These are phyloP conservation scores for Penicillium antarcticum DNA, from an alignment of 495 filamentous ascomycete species.

Conservation along the genomic window DNA sequence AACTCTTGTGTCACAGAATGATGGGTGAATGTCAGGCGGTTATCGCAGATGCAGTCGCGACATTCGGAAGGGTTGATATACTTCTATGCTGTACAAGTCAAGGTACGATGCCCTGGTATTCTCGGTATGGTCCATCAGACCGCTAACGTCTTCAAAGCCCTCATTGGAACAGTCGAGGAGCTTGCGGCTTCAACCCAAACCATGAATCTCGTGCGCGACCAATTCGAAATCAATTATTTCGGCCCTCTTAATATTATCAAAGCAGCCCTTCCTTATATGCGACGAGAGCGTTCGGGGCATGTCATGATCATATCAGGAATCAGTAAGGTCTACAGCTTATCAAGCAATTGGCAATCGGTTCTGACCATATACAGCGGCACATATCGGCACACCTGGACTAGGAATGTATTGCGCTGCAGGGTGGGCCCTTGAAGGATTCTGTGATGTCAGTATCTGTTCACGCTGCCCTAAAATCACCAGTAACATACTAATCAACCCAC, in stretches of 20 bases:
- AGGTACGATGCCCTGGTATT: constrained; percentile 43
- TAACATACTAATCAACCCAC: constrained; percentile 11
- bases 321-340: constrained; percentile 42
- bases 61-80: constrained; percentile 86
- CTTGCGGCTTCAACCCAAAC: constrained; percentile 69
- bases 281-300: constrained; percentile 76
- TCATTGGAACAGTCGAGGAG: constrained; percentile 91
- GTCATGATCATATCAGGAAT: constrained; percentile 87
- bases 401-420: constrained; percentile 87
- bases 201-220: constrained; percentile 75
- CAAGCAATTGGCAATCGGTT: neutral
- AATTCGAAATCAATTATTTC: constrained; percentile 94
- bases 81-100: constrained; percentile 84
- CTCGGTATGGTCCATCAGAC: neutral
- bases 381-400: constrained; percentile 89
- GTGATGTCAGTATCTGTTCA: constrained; percentile 56
- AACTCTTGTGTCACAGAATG: constrained; percentile 24
- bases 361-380: constrained; percentile 54
- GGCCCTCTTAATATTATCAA: constrained; percentile 95
- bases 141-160: constrained; percentile 45
- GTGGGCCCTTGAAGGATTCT: constrained; percentile 97
- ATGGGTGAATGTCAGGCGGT: constrained; percentile 69
- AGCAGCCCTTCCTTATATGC: constrained; percentile 75
- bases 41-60: constrained; percentile 77
- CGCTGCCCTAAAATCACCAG: neutral